A percentile compares a stretch with the other conserved stretches of the same genome.
phyloP scores from a whole-genome alignment of 306 rosid genomes.

The Clitoria ternatea region DNA sequence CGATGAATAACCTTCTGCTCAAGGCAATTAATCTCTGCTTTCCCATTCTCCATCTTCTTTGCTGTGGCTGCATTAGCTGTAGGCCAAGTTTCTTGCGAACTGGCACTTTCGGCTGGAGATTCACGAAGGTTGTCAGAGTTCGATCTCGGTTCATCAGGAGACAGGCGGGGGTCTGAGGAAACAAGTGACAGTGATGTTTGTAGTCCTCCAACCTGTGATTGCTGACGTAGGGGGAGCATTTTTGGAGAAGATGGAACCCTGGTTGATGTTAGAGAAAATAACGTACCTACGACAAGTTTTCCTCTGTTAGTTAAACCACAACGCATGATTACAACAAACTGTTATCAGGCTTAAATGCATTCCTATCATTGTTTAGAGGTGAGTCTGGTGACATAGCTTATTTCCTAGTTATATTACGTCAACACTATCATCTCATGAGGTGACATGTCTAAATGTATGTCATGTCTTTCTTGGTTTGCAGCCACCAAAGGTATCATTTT shows the following conservation, averaged over 20 bases:
- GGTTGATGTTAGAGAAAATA: constrained; percentile 55
- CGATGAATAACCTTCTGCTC: constrained; percentile 72
- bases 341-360: no score
- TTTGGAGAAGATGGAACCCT: constrained; percentile 38
- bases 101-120: constrained; percentile 89
- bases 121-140: constrained; percentile 67
- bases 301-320: constrained; percentile 1
- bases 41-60: constrained; percentile 78
- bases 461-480: no score
- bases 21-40: constrained; percentile 53
- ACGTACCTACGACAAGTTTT: constrained; percentile 40
- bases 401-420: no score
- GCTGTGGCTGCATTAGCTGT: constrained; percentile 45
- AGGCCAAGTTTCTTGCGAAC: constrained; percentile 91
- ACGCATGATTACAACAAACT: not conserved
- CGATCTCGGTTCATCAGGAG: constrained; percentile 79
- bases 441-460: no score
- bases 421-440: no score
- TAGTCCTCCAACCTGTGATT: constrained; percentile 18
- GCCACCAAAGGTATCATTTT: no score
- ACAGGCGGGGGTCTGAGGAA: constrained; percentile 57
- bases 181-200: constrained; percentile 78
- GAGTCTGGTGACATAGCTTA: no score
- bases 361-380: no score
- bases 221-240: constrained; percentile 53